Conservation (phyloP, 2,329 filamentous ascomycete genomes). For the Hypomyces perniciosus region DNA sequence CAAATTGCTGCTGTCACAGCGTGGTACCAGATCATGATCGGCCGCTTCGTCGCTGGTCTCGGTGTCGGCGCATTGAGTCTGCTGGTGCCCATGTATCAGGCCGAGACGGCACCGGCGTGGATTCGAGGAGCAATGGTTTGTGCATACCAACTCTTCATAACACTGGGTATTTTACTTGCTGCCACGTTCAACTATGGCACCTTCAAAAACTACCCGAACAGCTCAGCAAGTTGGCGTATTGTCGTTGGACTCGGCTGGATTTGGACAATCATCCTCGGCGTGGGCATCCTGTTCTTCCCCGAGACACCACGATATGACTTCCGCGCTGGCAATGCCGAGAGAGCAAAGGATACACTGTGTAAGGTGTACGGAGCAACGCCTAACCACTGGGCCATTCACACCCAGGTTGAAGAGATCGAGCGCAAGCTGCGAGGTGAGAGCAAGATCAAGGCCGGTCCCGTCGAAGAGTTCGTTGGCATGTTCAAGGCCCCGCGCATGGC, state of each 20-base stretch:
- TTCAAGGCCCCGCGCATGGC: conserved; percentile 59
- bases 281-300: conserved; percentile 44
- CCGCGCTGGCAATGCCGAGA: conserved; percentile 39
- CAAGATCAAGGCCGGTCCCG: conserved; percentile 32
- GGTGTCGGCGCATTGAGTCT: conserved; percentile 62
- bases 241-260: conserved; percentile 49
- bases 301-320: conserved; percentile 49
- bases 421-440: conserved; percentile 46
- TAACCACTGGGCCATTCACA: conserved; percentile 39
- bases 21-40: conserved; percentile 63
- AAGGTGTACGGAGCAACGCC: conserved; percentile 40
- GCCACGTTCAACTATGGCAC: conserved; percentile 60
- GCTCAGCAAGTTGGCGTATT: conserved; percentile 54
- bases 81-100: conserved; percentile 66
- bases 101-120: conserved; percentile 62
- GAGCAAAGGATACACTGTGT: conserved; percentile 43
- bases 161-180: conserved; percentile 58
- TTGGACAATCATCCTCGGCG: conserved; percentile 42
- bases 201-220: conserved; percentile 34
- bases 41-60: conserved; percentile 58
- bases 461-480: conserved; percentile 49
- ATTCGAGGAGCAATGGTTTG: conserved; percentile 61
- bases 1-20: conserved; percentile 49
- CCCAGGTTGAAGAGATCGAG: conserved; percentile 49
- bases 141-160: conserved; percentile 67